phyloP scores from a whole-genome alignment of 805 yeast genomes.

The Metschnikowia reukaufii region DNA sequence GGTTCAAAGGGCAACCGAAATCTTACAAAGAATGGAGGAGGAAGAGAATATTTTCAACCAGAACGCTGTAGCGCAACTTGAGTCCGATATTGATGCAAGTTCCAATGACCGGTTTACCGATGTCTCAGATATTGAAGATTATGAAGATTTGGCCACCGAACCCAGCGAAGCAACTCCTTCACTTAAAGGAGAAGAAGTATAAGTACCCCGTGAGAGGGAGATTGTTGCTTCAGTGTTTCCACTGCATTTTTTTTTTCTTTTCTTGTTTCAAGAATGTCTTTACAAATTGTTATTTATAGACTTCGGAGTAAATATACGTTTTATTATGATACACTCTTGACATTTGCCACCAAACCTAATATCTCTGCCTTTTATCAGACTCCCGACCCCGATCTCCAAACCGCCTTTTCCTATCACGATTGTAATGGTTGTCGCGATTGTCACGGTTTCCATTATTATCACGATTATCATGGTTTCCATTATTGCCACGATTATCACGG shows the following conservation, averaged over 20 bases:
- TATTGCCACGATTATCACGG: background rate
- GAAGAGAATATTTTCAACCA: background rate
- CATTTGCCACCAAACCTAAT: too few relatives aligned
- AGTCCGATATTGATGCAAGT: background rate
- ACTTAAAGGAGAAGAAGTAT: background rate
- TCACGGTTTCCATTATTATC: slow-evolving; percentile 2
- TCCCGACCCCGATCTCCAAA: slow-evolving; percentile 25
- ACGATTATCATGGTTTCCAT: background rate
- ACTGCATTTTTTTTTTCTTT: too few relatives aligned
- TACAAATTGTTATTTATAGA: background rate
- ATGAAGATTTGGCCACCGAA: background rate
- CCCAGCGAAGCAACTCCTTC: background rate
- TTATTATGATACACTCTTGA: too few relatives aligned
- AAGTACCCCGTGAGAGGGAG: too few relatives aligned
- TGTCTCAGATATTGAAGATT: slow-evolving; percentile 3
- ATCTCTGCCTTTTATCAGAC: slow-evolving; percentile 33
- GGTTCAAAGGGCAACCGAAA: slow-evolving; percentile 28
- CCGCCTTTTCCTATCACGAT: slow-evolving; percentile 23
- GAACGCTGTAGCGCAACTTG: background rate
- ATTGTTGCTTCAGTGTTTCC: too few relatives aligned
- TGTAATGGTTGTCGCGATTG: background rate
- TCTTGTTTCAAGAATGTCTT: too few relatives aligned
- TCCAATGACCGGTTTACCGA: slow-evolving; percentile 11
- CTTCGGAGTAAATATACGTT: too few relatives aligned
- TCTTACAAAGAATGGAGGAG: slow-evolving; percentile 1